phyloP scores from a whole-genome alignment of 106 monocot species.

The Acorus gramineus region DNA sequence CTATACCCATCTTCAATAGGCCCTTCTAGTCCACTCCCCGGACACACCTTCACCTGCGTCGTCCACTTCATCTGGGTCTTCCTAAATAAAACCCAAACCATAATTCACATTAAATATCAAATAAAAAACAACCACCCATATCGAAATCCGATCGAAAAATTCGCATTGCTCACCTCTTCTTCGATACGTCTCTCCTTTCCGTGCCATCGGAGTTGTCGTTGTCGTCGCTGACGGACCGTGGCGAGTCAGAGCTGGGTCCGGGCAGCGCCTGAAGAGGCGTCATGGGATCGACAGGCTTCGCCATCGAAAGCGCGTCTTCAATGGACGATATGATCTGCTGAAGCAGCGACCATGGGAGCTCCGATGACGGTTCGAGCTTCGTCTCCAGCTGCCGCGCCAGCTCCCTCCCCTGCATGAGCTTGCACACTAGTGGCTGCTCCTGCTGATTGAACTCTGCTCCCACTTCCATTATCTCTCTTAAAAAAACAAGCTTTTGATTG shows the following conservation, averaged over 20 bases:
- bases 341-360: constrained; percentile 14
- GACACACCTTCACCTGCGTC: neutral
- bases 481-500: too few species aligned
- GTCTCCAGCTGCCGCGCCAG: constrained; percentile 22
- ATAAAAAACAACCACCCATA: neutral
- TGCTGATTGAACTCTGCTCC: too few species aligned
- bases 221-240: neutral
- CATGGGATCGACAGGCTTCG: neutral
- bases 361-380: constrained; percentile 9
- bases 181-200: constrained; percentile 19
- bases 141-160: neutral
- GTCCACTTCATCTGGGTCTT: constrained; percentile 1
- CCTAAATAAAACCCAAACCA: neutral
- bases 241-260: neutral
- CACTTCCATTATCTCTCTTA: too few species aligned
- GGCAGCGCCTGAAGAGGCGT: too few species aligned
- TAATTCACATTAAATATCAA: too few species aligned
- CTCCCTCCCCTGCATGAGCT: constrained; percentile 21
- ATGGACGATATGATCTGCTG: constrained; percentile 4
- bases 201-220: constrained; percentile 10
- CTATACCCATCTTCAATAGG: constrained; percentile 1
- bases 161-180: constrained; percentile 24
- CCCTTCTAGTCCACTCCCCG: neutral
- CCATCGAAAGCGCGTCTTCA: constrained; percentile 25
- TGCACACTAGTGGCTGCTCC: constrained; percentile 1